phyloP scores from a whole-genome alignment of 805 yeast species.

The Saccharomycopsis amapae region DNA sequence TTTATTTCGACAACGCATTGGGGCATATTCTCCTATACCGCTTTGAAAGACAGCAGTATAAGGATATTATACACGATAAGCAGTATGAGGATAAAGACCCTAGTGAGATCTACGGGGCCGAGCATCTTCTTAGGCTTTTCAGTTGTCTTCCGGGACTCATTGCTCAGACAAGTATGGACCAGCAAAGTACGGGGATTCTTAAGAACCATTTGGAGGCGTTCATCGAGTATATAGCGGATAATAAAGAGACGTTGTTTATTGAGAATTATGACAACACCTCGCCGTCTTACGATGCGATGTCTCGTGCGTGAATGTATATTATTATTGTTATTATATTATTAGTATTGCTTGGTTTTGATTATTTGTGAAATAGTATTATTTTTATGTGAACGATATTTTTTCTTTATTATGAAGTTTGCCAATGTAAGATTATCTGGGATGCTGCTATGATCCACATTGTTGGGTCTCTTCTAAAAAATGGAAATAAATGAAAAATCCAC shows the following conservation, averaged over 20 bases:
- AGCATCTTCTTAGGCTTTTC: conserved; percentile 72
- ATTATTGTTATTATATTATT: no score
- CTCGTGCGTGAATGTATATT: no score
- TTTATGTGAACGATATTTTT: no score
- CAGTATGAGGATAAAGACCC: conserved; percentile 31
- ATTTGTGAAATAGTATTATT: no score
- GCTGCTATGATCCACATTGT: no score
- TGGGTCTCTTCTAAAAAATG: no score
- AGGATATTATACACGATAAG: conserved; percentile 38
- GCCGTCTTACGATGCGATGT: conserved; percentile 39
- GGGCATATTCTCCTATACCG: conserved; percentile 66
- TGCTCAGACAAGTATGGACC: conserved; percentile 73
- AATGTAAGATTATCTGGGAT: no score
- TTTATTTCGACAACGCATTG: conserved; percentile 68
- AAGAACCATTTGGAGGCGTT: conserved; percentile 49
- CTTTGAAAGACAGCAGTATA: conserved; percentile 69
- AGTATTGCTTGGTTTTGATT: no score
- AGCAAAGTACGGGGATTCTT: conserved; percentile 53
- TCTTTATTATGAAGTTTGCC: no score
- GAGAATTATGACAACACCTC: conserved; percentile 44
- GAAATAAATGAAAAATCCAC: no score
- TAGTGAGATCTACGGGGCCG: conserved; percentile 63
- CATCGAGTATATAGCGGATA: conserved; percentile 42
- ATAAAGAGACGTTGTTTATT: conserved; percentile 33
- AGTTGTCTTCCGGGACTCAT: conserved; percentile 79